phyloP scores from a whole-genome alignment of 169 alveolate genomes.

The Eimeria mitis region DNA sequence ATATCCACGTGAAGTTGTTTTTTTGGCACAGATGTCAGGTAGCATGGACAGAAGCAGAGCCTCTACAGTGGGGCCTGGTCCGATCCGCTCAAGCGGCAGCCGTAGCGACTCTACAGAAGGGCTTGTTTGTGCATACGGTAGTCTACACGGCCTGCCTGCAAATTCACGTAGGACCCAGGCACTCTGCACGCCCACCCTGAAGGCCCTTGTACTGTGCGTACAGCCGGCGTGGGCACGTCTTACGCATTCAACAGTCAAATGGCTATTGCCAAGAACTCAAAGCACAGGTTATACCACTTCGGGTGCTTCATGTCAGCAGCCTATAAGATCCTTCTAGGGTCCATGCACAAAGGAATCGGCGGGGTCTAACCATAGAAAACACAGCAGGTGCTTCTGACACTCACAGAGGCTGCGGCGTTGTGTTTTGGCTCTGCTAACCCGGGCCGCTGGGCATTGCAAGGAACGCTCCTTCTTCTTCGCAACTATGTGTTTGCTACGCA shows the following conservation, averaged over 20 bases:
- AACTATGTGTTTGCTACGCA: neutral
- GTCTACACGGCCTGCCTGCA: neutral
- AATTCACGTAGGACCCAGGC: neutral
- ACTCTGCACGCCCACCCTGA: no score
- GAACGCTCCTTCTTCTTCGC: no score
- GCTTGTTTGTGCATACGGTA: neutral
- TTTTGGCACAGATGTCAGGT: neutral
- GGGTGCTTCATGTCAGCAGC: neutral
- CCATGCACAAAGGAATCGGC: no score
- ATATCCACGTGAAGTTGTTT: no score
- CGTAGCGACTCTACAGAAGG: neutral
- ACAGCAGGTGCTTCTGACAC: no score
- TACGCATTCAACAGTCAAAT: neutral
- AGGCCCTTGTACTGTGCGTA: neutral
- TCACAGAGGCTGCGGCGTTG: no score
- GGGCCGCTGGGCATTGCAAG: neutral
- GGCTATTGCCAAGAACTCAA: neutral
- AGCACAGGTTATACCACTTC: neutral
- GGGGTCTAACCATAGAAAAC: no score
- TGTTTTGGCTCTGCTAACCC: no score
- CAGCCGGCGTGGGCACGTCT: neutral
- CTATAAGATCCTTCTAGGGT: neutral
- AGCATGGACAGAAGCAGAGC: neutral
- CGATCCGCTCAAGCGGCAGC: neutral
- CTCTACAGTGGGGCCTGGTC: neutral